These are phyloP conservation scores for Podaxis pistillaris DNA, from an alignment of 768 basidiomycete species.

Conservation along the genomic window DNA sequence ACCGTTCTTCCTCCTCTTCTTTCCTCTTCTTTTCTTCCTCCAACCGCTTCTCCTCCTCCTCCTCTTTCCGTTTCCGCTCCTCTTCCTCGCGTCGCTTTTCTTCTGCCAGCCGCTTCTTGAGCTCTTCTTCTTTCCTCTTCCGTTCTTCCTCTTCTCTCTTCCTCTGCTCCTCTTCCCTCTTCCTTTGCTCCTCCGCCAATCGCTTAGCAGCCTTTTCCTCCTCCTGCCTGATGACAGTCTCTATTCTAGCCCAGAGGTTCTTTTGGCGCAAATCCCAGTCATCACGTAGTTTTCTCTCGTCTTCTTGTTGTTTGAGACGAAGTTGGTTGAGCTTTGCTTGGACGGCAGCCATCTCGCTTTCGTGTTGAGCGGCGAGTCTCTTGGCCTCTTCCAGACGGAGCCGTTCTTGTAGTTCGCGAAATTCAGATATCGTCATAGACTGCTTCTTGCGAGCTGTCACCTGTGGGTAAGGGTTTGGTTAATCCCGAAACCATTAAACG, in stretches of 20 bases:
- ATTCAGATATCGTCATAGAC: conserved; percentile 28
- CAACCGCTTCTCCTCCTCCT: conserved; percentile 37
- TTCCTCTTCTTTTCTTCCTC: conserved; percentile 37
- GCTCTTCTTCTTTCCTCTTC: conserved; percentile 37
- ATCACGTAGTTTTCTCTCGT: conserved; percentile 42
- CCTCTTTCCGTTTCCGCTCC: conserved; percentile 40
- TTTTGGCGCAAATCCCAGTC: conserved; percentile 55
- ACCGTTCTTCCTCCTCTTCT: conserved; percentile 34
- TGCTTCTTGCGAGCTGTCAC: conserved; percentile 44
- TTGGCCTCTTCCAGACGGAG: conserved; percentile 32
- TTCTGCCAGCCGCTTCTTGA: conserved; percentile 45
- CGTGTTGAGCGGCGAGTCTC: conserved; percentile 38
- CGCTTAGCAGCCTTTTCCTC: conserved; percentile 54
- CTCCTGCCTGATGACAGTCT: conserved; percentile 59
- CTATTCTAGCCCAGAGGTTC: conserved; percentile 55
- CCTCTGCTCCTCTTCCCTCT: conserved; percentile 54
- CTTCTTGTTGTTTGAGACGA: conserved; percentile 41
- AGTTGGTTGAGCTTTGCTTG: conserved; percentile 42
- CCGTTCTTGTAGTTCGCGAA: conserved; percentile 46
- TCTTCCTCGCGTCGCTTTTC: conserved; percentile 43
- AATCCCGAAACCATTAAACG: not conserved
- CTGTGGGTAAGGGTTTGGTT: conserved; percentile 24
- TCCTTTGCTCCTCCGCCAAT: conserved; percentile 58
- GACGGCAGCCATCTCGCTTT: conserved; percentile 53
- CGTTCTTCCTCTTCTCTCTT: conserved; percentile 46